Conservation (phyloP, 495 filamentous ascomycete genomes). For the Delitschia confertaspora region DNA sequence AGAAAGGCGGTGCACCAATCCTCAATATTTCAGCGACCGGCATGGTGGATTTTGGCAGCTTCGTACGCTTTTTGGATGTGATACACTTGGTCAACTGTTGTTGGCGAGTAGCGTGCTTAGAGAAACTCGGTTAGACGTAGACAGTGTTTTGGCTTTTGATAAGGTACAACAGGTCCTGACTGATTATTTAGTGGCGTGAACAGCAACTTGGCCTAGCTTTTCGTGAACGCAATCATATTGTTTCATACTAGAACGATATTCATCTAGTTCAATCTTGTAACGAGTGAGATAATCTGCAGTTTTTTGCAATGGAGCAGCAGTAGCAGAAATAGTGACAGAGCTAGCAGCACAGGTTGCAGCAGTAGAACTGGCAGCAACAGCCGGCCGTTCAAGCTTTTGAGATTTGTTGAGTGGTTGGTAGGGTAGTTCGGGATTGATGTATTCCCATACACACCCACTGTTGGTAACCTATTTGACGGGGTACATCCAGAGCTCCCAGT, state of each 20-base stretch:
- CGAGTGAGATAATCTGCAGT: neutral
- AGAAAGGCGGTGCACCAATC: slow-evolving; percentile 8
- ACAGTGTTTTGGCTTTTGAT: neutral
- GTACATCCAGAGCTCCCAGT: slow-evolving; percentile 3
- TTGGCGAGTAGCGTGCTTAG: neutral
- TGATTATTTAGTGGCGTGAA: slow-evolving; percentile 3
- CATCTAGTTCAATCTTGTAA: neutral
- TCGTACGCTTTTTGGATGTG: slow-evolving; percentile 3
- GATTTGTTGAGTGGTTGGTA: neutral
- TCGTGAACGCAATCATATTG: neutral
- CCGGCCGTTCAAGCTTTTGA: neutral
- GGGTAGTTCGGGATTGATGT: neutral
- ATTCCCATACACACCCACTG: neutral
- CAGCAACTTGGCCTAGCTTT: slow-evolving; percentile 1
- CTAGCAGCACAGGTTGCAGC: too few relatives aligned
- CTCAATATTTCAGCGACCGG: slow-evolving; percentile 1
- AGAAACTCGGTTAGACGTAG: slow-evolving; percentile 1
- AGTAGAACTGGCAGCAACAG: neutral
- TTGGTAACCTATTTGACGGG: neutral
- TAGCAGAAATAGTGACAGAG: neutral
- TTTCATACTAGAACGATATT: neutral
- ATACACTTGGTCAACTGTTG: neutral
- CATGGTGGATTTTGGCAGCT: slow-evolving; percentile 1
- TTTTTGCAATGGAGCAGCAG: neutral
- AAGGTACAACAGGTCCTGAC: neutral